Evolutionary conservation across 2,329 filamentous ascomycete species (phyloP).

Genomic region (Sphaerostilbella broomeana): DNA sequence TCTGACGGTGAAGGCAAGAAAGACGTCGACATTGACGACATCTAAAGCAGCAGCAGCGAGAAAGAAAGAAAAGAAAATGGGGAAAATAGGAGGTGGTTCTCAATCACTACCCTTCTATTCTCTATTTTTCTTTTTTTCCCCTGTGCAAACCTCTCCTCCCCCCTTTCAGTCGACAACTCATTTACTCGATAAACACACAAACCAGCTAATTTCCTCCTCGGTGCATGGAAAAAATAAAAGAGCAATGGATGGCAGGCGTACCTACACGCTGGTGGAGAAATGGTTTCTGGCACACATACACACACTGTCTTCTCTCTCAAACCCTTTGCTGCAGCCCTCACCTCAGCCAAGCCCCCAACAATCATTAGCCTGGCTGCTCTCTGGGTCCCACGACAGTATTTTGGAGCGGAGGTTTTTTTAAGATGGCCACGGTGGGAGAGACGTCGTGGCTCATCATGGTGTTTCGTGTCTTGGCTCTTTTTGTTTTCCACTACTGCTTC

Average conservation of each 20-base stretch:
- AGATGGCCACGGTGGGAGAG: slow-evolving; percentile 52
- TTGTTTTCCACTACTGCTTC: slow-evolving; percentile 16
- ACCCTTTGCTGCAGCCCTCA: slow-evolving; percentile 22
- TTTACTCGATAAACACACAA: slow-evolving; percentile 2
- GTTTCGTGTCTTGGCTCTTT: slow-evolving; percentile 7
- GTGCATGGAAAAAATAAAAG: background rate
- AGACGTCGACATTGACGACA: slow-evolving; percentile 93
- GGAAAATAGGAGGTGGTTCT: too few species aligned
- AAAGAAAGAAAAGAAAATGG: slow-evolving; percentile 5
- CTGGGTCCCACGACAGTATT: slow-evolving; percentile 42
- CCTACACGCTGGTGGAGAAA: slow-evolving; percentile 3
- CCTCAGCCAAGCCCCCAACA: too few species aligned
- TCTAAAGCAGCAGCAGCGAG: slow-evolving; percentile 46
- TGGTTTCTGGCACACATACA: too few species aligned
- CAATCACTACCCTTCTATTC: background rate
- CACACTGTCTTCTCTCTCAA: slow-evolving; percentile 63
- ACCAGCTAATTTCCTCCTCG: slow-evolving; percentile 1
- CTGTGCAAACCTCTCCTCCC: slow-evolving; percentile 6
- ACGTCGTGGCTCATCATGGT: slow-evolving; percentile 44
- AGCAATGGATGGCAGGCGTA: slow-evolving; percentile 1
- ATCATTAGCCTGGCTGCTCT: slow-evolving; percentile 1
- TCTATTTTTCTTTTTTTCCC: background rate
- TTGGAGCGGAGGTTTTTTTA: slow-evolving; percentile 28
- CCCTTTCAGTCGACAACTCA: slow-evolving; percentile 9
- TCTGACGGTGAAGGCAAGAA: slow-evolving; percentile 52